phyloP scores from a whole-genome alignment of 805 yeast species.

The Candida tammaniensis region DNA sequence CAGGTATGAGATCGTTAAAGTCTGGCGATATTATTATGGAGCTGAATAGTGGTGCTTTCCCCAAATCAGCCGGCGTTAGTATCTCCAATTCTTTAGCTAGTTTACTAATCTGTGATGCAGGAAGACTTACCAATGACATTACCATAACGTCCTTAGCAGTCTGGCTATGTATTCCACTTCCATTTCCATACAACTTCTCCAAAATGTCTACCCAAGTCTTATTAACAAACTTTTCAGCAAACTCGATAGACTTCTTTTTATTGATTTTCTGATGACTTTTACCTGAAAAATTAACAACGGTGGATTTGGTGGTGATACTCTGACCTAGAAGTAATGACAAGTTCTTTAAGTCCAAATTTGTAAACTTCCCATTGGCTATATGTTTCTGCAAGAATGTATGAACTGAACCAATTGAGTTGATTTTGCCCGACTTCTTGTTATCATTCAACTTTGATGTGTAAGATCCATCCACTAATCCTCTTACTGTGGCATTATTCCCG shows the following conservation, averaged over 20 bases:
- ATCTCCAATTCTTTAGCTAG: slow-evolving; percentile 45
- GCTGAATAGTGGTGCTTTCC: slow-evolving; percentile 53
- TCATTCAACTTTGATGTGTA: slow-evolving; percentile 46
- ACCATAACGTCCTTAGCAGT: slow-evolving; percentile 48
- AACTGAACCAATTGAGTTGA: slow-evolving; percentile 42
- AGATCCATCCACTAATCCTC: slow-evolving; percentile 56
- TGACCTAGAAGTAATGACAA: slow-evolving; percentile 49
- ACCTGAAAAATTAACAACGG: slow-evolving; percentile 1
- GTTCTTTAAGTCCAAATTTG: slow-evolving; percentile 42
- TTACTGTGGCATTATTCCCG: slow-evolving; percentile 41
- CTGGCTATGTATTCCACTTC: slow-evolving; percentile 49
- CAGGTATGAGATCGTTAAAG: slow-evolving; percentile 46
- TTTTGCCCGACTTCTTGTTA: slow-evolving; percentile 47
- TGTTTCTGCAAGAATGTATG: slow-evolving; percentile 52
- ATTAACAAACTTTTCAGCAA: slow-evolving; percentile 55
- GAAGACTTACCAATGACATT: slow-evolving; percentile 49
- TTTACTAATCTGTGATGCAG: slow-evolving; percentile 40
- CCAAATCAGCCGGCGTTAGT: slow-evolving; percentile 39
- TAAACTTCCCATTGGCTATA: slow-evolving; percentile 48
- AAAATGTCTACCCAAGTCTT: slow-evolving; percentile 56
- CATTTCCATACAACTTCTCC: slow-evolving; percentile 58
- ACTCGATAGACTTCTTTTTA: slow-evolving; percentile 28
- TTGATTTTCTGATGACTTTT: slow-evolving; percentile 17
- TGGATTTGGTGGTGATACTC: slow-evolving; percentile 11
- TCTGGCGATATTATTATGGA: slow-evolving; percentile 49